Evolutionary conservation across 2,329 filamentous ascomycete species (phyloP), one percentile per base, ranked within the genome.

Genomic region (Penicillium sp.): DNA sequence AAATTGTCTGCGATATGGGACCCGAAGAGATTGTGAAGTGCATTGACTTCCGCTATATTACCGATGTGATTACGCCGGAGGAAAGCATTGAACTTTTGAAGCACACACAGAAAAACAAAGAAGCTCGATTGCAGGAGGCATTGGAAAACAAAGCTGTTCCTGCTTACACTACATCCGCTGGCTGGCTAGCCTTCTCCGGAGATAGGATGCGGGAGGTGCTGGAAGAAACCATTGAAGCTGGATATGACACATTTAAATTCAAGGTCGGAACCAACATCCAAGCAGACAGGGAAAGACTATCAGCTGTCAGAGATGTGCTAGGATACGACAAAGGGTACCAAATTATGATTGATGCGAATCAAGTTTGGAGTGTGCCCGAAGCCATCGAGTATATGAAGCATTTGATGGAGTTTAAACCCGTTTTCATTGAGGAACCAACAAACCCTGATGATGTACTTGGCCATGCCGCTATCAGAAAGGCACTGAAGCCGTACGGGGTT

Each of bases 41-140:
- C 75, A 91, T 96, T 68, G 91, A 96, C 75, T 96, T 96, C 78
- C 82, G 91, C 46, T 96, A 96, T 75, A 93, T 96, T 71, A 92
- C 88, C 20, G 91, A 96, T 73, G 90, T 89, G 9, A 79, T 96
- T 59, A 95, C 90, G 0, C 89, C 89, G 0, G 49, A 54, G 15
- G 33, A 61, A 20, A 30, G 32, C 2, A 33, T 52, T 13, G 43
- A 29, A 7, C 20, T 55, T 12, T 15, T 55, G 26, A 29, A 33
- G 13, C 7, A 37, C 12, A 40, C 33, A 21, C 17, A 43, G 15
- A 29, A 36, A 21, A 43, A 29, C 12, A 52, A 52, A 21, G 24
- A 17, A 7, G 36, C n/a, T 13, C 34, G 52, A 10, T 30, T 54
- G 15, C 17, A 54, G 17, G 49, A 52, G 6, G 52, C 52, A 2